phyloP scores from a whole-genome alignment of 768 basidiomycete species.

The Tricholoma sp. region DNA sequence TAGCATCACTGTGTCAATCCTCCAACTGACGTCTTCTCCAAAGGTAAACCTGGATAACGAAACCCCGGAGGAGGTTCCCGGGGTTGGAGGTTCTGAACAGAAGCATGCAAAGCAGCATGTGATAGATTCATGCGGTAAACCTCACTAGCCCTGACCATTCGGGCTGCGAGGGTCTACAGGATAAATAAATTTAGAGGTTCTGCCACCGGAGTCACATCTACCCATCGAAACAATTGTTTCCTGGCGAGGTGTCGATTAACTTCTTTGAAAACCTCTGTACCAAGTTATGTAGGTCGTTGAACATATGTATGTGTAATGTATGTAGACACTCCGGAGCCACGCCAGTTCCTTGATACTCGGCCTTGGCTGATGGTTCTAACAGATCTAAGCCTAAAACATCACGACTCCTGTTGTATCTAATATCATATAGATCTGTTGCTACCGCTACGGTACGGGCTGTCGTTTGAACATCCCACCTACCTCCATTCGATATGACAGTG shows the following conservation, averaged over 20 bases:
- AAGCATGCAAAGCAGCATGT: slow-evolving; percentile 74
- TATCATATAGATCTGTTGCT: not conserved
- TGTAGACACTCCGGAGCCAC: too few species aligned
- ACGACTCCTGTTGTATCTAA: not conserved
- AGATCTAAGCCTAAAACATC: not conserved
- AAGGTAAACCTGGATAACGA: slow-evolving; percentile 82
- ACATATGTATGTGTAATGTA: too few species aligned
- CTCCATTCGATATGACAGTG: not conserved
- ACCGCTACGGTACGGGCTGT: not conserved
- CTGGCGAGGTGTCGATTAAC: not conserved
- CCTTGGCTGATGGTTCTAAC: too few species aligned
- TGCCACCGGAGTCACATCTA: not conserved
- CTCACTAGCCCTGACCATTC: slow-evolving; percentile 24
- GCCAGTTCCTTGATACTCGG: too few species aligned
- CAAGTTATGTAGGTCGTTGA: not conserved
- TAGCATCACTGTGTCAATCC: slow-evolving; percentile 11
- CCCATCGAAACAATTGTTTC: not conserved
- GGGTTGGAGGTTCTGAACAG: slow-evolving; percentile 90
- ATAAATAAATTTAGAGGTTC: not conserved
- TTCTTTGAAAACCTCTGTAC: not conserved
- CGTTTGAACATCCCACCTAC: too few species aligned
- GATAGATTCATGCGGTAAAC: slow-evolving; percentile 62
- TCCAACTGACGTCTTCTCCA: slow-evolving; percentile 12
- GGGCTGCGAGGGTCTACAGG: slow-evolving; percentile 12
- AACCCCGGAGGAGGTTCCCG: slow-evolving; percentile 84